These are phyloP conservation scores for Fragilaria radians DNA, from an alignment of 108 stramenopile genomes.

Conservation along the genomic window DNA sequence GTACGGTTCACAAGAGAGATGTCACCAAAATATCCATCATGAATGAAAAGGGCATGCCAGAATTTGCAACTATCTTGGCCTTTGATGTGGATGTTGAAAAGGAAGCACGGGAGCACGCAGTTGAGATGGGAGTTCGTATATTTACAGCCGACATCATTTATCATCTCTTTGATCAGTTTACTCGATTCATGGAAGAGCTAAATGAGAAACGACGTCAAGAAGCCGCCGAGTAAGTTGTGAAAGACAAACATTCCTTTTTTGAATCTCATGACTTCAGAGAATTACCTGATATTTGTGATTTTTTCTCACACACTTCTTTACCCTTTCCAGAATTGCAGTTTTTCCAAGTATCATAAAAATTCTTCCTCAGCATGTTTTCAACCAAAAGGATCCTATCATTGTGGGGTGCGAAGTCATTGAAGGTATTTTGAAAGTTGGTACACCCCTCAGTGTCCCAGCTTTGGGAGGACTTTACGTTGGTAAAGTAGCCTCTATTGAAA, in stretches of 20 bases:
- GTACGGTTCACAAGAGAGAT: constrained; percentile 96
- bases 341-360: constrained; percentile 92
- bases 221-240: constrained; percentile 39
- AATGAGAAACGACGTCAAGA: constrained; percentile 74
- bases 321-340: constrained; percentile 45
- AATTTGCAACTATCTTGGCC: constrained; percentile 95
- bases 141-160: constrained; percentile 99
- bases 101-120: constrained; percentile 89
- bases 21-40: constrained; percentile 97
- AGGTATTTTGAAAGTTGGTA: constrained; percentile 96
- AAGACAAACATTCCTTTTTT: background rate
- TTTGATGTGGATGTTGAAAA: constrained; percentile 95
- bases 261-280: background rate
- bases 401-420: constrained; percentile 93
- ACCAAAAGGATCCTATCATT: constrained; percentile 98
- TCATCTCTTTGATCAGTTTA: constrained; percentile 98
- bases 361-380: constrained; percentile 95
- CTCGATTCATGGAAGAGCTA: constrained; percentile 84
- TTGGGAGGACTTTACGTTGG: constrained; percentile 88
- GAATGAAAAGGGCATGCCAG: constrained; percentile 93
- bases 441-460: constrained; percentile 93
- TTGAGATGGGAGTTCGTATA: constrained; percentile 88
- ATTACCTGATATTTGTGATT: background rate
- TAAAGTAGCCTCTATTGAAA: constrained; percentile 93
- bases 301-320: no score